Percentiles rank a stretch among this genome's conserved stretches.
These are phyloP conservation scores for Neurospora tetraspora DNA, from an alignment of 495 filamentous ascomycete genomes.

Conservation along the genomic window DNA sequence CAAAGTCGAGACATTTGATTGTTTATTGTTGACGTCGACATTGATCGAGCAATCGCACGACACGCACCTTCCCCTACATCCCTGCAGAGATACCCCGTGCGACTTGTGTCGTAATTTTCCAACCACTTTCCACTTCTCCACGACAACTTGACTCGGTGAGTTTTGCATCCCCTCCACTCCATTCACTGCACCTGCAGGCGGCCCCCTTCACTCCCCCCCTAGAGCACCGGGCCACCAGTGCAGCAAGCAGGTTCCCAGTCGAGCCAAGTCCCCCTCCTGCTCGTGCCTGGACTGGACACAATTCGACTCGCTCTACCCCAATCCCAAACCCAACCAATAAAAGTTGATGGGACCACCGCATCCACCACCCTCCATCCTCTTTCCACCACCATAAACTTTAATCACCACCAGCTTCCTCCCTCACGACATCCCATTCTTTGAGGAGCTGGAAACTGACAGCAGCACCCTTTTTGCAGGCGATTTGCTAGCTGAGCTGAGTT, in stretches of 20 bases:
- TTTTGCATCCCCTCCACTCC: background rate
- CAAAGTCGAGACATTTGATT: background rate
- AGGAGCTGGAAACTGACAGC: background rate
- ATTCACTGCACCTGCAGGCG: constrained; percentile 4
- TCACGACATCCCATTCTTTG: background rate
- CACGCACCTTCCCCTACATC: constrained; percentile 3
- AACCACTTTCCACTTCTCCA: background rate
- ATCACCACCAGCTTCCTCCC: background rate
- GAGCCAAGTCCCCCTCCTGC: background rate
- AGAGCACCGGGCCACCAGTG: background rate
- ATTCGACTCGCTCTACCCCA: background rate
- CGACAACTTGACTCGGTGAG: background rate
- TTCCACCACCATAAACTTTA: background rate
- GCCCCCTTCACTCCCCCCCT: background rate
- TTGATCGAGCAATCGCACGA: background rate
- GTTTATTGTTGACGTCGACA: constrained; percentile 1
- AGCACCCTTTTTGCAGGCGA: background rate
- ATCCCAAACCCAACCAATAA: background rate
- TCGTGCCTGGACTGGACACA: background rate
- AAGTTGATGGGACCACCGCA: background rate
- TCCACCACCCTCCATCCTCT: background rate
- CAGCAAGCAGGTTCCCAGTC: background rate
- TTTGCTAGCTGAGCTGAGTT: background rate
- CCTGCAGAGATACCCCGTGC: constrained; percentile 14
- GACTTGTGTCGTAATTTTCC: constrained; percentile 1